Conservation (phyloP, 2,329 filamentous ascomycete genomes). For the Diaporthe vexans region DNA sequence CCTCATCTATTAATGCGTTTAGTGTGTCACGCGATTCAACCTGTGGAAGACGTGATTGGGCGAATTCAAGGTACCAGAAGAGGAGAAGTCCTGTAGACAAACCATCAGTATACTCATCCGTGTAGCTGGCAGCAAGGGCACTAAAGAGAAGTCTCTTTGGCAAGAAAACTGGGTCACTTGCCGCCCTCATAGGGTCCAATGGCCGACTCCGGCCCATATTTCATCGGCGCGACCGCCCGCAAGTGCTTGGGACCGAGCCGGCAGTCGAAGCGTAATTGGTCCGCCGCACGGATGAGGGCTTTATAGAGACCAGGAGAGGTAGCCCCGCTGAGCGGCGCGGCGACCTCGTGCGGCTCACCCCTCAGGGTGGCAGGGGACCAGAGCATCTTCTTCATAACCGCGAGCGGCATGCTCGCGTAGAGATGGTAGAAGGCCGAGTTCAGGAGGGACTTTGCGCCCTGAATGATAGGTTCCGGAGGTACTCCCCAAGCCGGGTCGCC, state of each 20-base stretch:
- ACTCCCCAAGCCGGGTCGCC: neutral
- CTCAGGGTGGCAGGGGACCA: neutral
- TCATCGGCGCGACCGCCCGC: neutral
- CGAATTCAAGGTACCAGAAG: neutral
- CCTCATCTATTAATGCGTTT: neutral
- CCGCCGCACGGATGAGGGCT: neutral
- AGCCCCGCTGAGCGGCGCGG: neutral
- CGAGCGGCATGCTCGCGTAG: neutral
- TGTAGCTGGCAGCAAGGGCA: no score
- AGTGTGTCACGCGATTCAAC: neutral
- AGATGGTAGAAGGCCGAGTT: slow-evolving; percentile 6
- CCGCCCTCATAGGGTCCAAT: neutral
- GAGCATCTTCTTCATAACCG: neutral
- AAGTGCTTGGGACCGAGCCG: neutral
- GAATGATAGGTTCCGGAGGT: neutral
- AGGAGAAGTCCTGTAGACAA: neutral
- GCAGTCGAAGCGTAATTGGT: neutral
- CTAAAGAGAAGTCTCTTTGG: neutral
- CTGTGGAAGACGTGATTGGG: neutral
- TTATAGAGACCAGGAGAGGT: neutral
- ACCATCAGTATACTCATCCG: neutral
- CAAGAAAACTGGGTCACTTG: neutral
- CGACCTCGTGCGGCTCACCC: neutral
- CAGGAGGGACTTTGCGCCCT: neutral
- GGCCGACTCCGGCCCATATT: neutral